Conservation (phyloP, 2,329 filamentous ascomycete genomes). For the Aspergillus unguis region DNA sequence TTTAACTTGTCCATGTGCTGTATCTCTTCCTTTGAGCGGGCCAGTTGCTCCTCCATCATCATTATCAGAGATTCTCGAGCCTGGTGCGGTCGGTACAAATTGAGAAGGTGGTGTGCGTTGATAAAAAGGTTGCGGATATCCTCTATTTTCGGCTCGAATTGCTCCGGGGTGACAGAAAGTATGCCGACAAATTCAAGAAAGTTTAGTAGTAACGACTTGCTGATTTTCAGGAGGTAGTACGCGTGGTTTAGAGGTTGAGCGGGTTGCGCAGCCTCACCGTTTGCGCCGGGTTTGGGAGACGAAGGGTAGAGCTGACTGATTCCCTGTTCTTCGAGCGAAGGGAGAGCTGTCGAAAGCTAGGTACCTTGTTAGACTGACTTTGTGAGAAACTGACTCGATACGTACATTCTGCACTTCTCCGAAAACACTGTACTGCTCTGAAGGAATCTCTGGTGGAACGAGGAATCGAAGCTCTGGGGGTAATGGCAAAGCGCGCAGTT, state of each 20-base stretch:
- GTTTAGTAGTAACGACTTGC: constrained; percentile 81
- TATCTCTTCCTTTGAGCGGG: constrained; percentile 70
- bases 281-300: constrained; percentile 52
- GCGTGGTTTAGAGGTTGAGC: constrained; percentile 50
- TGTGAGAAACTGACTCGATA: neutral
- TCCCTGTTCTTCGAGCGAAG: constrained; percentile 65
- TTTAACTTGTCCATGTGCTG: constrained; percentile 72
- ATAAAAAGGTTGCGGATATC: constrained; percentile 79
- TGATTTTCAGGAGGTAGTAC: constrained; percentile 67
- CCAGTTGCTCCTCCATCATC: constrained; percentile 82
- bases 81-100: constrained; percentile 91
- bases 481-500: constrained; percentile 46
- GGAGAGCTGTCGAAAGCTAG: constrained; percentile 58
- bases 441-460: constrained; percentile 75
- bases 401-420: constrained; percentile 62
- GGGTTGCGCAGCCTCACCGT: constrained; percentile 44
- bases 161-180: constrained; percentile 63
- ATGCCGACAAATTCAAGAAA: constrained; percentile 80
- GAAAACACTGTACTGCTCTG: constrained; percentile 72
- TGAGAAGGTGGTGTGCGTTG: constrained; percentile 90
- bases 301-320: constrained; percentile 67
- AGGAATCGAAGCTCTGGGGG: constrained; percentile 72
- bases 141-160: constrained; percentile 68
- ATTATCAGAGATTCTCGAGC: constrained; percentile 81
- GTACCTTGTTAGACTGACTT: neutral